These are phyloP conservation scores for Yamadazyma buinensis DNA, from an alignment of 1,139 yeast species.

Conservation along the genomic window DNA sequence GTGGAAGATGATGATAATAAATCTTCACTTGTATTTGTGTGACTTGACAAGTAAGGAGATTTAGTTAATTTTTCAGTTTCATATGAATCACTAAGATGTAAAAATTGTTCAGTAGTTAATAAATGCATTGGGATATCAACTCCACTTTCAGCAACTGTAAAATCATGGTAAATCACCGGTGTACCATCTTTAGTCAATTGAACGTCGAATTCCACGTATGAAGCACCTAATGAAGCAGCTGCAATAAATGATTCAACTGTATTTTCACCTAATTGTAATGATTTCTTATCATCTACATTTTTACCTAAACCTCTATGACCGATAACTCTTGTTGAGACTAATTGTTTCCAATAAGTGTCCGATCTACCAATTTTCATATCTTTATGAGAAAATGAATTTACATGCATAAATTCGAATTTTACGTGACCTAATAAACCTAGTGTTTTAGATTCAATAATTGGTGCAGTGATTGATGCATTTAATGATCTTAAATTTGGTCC, in stretches of 20 bases:
- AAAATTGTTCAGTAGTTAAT: conserved; percentile 83
- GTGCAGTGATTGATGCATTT: conserved; percentile 65
- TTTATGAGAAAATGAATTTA: conserved; percentile 72
- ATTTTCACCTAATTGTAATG: conserved; percentile 92
- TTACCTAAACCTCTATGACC: conserved; percentile 97
- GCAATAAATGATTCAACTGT: conserved; percentile 94
- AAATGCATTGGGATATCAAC: conserved; percentile 96
- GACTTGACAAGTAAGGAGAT: conserved; percentile 1
- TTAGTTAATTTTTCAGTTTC: conserved; percentile 6
- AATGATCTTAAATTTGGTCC: conserved; percentile 70
- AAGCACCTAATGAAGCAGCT: conserved; percentile 92
- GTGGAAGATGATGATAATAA: conserved; percentile 10
- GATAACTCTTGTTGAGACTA: conserved; percentile 85
- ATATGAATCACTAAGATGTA: conserved; percentile 49
- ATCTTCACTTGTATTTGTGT: conserved; percentile 5
- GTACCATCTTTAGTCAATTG: conserved; percentile 90
- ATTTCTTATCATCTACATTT: conserved; percentile 57
- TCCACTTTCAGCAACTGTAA: conserved; percentile 92
- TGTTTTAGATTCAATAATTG: conserved; percentile 69
- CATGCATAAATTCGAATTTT: conserved; percentile 69
- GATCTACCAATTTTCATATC: conserved; percentile 65
- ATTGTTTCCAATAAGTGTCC: conserved; percentile 88
- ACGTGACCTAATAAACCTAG: conserved; percentile 76
- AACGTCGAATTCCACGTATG: conserved; percentile 93
- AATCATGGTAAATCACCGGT: conserved; percentile 95